phyloP scores from a whole-genome alignment of 2,329 filamentous ascomycete species.

The Periconia digitata region DNA sequence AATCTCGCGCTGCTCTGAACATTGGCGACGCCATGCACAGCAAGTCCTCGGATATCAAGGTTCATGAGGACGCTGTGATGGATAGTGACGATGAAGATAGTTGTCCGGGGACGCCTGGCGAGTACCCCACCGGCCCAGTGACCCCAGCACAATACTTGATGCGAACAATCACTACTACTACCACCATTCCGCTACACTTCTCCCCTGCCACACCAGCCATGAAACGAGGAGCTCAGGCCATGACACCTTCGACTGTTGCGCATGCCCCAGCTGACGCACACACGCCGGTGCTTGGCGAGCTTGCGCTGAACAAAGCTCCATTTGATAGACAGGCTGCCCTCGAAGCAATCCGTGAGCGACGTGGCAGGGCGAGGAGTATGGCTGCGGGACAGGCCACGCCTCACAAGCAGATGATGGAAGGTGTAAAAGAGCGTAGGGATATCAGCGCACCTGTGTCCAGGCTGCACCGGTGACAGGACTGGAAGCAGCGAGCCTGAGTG shows the following conservation, averaged over 20 bases:
- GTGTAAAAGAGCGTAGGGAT: slow-evolving; percentile 48
- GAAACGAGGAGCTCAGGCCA: slow-evolving; percentile 19
- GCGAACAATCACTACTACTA: slow-evolving; percentile 51
- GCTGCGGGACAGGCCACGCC: slow-evolving; percentile 65
- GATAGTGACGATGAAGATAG: slow-evolving; percentile 34
- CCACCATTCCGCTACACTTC: slow-evolving; percentile 52
- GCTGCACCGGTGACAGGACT: slow-evolving; percentile 22
- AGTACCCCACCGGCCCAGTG: slow-evolving; percentile 25
- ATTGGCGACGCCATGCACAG: not conserved
- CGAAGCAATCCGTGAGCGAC: slow-evolving; percentile 71
- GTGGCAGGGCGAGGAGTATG: slow-evolving; percentile 70
- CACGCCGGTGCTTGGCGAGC: slow-evolving; percentile 34
- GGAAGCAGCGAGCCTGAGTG: slow-evolving; percentile 4
- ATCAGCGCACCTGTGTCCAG: slow-evolving; percentile 48
- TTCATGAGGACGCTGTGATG: slow-evolving; percentile 36
- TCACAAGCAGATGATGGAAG: slow-evolving; percentile 60
- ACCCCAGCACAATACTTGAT: slow-evolving; percentile 33
- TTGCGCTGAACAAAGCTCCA: slow-evolving; percentile 36
- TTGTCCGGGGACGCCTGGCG: slow-evolving; percentile 21
- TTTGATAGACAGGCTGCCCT: slow-evolving; percentile 70
- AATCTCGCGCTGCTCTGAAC: slow-evolving; percentile 13
- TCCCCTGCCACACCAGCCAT: slow-evolving; percentile 42
- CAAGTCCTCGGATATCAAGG: slow-evolving; percentile 22
- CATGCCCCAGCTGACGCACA: slow-evolving; percentile 33
- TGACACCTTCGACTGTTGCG: slow-evolving; percentile 40